Base-by-base conservation (phyloP, 2,329 filamentous ascomycete genomes). In the Furcasterigmium furcatum region DNA sequence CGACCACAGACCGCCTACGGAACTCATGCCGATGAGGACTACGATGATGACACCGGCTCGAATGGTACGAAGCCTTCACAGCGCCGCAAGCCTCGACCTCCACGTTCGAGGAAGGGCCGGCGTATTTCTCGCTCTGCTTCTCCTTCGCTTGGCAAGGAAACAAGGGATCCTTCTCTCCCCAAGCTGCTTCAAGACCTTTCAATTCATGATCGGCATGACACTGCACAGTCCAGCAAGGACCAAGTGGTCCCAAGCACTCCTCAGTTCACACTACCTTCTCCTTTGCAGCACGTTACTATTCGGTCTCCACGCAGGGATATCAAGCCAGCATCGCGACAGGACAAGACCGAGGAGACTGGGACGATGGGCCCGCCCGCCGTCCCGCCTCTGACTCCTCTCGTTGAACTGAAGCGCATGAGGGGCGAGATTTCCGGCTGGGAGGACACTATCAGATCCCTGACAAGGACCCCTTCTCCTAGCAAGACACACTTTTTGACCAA, bases 401-500 rank as follows among this genome's bases (percentile, higher is more conserved):
- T 42, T n/a, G 46, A 47, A 20, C 18, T 42, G 36, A 51, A 52
- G 46, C 49, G 42, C 18, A 27, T 49, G 19, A 46, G 39, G 36
- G 47, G 42, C 29, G 25, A 48, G 34, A 19, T 67, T 30, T 47
- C 56, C n/a, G 47, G 43, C 20, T 49, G 66, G 32, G 50, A 56
- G 44, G 49, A 46, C 42, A 61, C 43, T 43, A 54, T 59, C 46
- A 63, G 49, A 48, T 58, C 57, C 30, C 49, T 59, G 55, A 71
- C 65, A 52, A 63, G 57, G 57, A 62, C 63, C 53, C 61, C 60
- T 47, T 75, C 70, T 58, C 72, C 71, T 48, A 66, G 54, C 29
- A 76, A 78, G 53, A 55, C 62, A 13, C 57, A 62, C 2, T 91
- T 77, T 72, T 73, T 92, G 58, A 85, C 78, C 54, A 87, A 84